These are phyloP conservation scores for Jasminum sambac DNA, from an alignment of 257 asterid genomes.

Conservation along the genomic window DNA sequence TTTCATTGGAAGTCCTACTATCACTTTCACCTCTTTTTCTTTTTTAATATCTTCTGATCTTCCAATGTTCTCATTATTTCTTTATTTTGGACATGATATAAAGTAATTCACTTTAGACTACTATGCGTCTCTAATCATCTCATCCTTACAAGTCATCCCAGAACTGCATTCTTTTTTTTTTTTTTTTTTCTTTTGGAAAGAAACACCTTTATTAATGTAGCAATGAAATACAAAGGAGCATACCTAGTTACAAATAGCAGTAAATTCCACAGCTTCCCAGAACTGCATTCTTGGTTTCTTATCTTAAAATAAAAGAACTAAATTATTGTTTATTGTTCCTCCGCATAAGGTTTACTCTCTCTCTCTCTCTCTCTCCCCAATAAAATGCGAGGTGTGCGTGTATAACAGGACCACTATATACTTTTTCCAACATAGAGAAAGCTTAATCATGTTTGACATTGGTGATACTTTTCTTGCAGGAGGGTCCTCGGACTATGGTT, in stretches of 20 bases:
- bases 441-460: conserved; percentile 2
- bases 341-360: neutral
- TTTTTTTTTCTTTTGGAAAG: neutral
- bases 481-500: conserved; percentile 88
- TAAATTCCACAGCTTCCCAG: too few species aligned
- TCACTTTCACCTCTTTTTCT: neutral
- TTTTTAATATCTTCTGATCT: neutral
- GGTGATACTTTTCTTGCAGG: conserved; percentile 57
- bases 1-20: neutral
- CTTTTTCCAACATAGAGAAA: neutral
- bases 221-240: too few species aligned
- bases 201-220: too few species aligned
- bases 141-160: neutral
- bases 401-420: neutral
- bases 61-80: neutral
- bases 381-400: neutral
- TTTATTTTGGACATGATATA: neutral
- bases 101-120: neutral
- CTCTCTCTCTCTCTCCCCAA: too few species aligned
- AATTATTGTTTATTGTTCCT: neutral
- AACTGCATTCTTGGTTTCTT: too few species aligned
- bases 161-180: neutral
- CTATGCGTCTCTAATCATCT: neutral
- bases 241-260: too few species aligned
- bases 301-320: neutral